Percentiles rank a stretch among this genome's conserved stretches.
phyloP scores from a whole-genome alignment of 176 grass and related monocot genomes.

The Themeda triandra region DNA sequence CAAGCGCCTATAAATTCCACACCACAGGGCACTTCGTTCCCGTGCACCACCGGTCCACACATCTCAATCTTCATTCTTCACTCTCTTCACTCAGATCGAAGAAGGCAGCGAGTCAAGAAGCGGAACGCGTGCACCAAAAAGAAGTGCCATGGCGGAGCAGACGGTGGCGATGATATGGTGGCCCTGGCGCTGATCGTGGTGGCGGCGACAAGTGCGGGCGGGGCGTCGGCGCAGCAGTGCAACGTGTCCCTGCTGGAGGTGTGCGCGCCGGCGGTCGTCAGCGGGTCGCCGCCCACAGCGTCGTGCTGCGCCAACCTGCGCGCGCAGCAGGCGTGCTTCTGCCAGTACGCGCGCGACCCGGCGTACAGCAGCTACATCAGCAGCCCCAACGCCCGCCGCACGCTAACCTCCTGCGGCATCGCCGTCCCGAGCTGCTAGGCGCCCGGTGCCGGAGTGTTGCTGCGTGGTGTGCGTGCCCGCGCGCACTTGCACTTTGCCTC shows the following conservation, averaged over 20 bases:
- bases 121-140: too few species aligned
- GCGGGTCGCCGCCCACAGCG: slow-evolving; percentile 3
- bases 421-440: slow-evolving; percentile 37
- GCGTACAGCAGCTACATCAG: slow-evolving; percentile 28
- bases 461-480: too few species aligned
- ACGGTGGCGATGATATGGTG: neutral
- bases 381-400: slow-evolving; percentile 15
- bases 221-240: slow-evolving; percentile 31
- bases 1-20: neutral
- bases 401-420: slow-evolving; percentile 13
- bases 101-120: neutral
- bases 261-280: slow-evolving; percentile 33
- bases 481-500: too few species aligned
- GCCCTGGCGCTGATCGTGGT: neutral
- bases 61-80: too few species aligned
- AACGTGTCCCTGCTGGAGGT: neutral
- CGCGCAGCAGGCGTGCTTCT: slow-evolving; percentile 40
- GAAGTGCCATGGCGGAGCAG: neutral
- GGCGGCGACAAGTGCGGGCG: neutral
- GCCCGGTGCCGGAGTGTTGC: neutral
- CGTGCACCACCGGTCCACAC: neutral
- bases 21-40: neutral
- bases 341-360: slow-evolving; percentile 42
- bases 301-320: slow-evolving; percentile 36
- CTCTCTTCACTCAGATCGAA: neutral